phyloP scores from a whole-genome alignment of 2,329 filamentous ascomycete species.

The Chaetomiaceae sp. region DNA sequence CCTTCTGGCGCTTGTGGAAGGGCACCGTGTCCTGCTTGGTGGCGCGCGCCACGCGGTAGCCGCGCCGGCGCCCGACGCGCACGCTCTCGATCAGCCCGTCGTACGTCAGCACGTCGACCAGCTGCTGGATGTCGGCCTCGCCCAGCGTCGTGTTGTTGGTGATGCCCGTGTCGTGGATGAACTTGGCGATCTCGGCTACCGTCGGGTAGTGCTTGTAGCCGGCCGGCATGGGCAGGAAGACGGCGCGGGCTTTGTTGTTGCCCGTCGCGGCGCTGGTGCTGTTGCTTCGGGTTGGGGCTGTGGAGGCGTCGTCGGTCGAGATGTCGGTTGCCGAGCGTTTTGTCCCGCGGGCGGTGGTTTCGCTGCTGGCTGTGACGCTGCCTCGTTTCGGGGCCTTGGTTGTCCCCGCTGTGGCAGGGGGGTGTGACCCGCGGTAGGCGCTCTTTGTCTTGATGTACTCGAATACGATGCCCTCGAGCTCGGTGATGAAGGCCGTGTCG shows the following conservation, averaged over 20 bases:
- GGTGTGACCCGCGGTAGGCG: slow-evolving; percentile 53
- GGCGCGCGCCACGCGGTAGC: slow-evolving; percentile 50
- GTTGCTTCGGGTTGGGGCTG: slow-evolving; percentile 27
- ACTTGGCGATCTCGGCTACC: slow-evolving; percentile 68
- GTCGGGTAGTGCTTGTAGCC: slow-evolving; percentile 78
- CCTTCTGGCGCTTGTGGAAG: slow-evolving; percentile 29
- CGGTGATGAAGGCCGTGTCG: slow-evolving; percentile 81
- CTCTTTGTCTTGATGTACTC: slow-evolving; percentile 67
- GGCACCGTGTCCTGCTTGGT: slow-evolving; percentile 36
- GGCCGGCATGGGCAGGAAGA: slow-evolving; percentile 51
- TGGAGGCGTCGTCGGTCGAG: slow-evolving; percentile 32
- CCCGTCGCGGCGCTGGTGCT: not conserved
- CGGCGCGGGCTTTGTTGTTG: slow-evolving; percentile 26
- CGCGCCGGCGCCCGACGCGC: slow-evolving; percentile 43
- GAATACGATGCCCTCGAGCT: slow-evolving; percentile 67
- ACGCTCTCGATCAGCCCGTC: slow-evolving; percentile 76
- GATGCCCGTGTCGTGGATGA: slow-evolving; percentile 64
- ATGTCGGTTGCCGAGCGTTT: slow-evolving; percentile 50
- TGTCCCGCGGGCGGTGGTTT: slow-evolving; percentile 38
- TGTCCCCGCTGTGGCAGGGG: slow-evolving; percentile 11
- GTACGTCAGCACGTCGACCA: slow-evolving; percentile 83
- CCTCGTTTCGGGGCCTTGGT: slow-evolving; percentile 51
- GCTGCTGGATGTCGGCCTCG: slow-evolving; percentile 74
- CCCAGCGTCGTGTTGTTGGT: slow-evolving; percentile 66
- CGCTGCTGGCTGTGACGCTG: slow-evolving; percentile 43